Evolutionary conservation across 2,329 filamentous ascomycete species (phyloP).

Genomic region (Beauveria varroae): DNA sequence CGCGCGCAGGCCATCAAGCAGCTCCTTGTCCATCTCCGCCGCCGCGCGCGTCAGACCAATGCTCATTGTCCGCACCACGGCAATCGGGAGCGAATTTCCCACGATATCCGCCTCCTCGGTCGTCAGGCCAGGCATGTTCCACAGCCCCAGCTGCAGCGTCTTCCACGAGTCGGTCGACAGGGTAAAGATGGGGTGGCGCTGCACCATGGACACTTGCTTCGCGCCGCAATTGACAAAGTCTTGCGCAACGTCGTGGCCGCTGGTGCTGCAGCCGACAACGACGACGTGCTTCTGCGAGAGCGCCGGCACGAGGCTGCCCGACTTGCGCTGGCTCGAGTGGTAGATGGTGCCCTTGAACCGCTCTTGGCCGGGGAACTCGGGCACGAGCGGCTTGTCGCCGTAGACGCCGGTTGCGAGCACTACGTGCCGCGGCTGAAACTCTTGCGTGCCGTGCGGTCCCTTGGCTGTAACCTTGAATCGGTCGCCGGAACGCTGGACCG

Average conservation of each 20-base stretch:
- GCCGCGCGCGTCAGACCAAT: conserved; percentile 30
- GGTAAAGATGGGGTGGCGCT: conserved; percentile 43
- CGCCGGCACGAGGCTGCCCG: conserved; percentile 17
- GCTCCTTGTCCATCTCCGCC: conserved; percentile 30
- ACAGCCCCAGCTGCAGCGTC: conserved; percentile 34
- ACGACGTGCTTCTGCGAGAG: conserved; percentile 32
- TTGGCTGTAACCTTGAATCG: conserved; percentile 22
- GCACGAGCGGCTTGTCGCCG: conserved; percentile 29
- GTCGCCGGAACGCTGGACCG: conserved; percentile 24
- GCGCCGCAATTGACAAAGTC: conserved; percentile 42
- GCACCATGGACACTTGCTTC: conserved; percentile 42
- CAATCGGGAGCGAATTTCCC: conserved; percentile 37
- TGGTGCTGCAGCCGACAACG: conserved; percentile 42
- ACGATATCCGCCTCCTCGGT: conserved; percentile 45
- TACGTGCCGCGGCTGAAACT: conserved; percentile 32
- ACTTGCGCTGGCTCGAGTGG: conserved; percentile 34
- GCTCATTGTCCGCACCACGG: conserved; percentile 36
- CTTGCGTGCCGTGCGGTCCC: conserved; percentile 19
- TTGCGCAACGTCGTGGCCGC: conserved; percentile 42
- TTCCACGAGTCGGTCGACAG: conserved; percentile 34
- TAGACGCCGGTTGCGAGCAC: conserved; percentile 40
- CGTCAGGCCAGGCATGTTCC: conserved; percentile 28
- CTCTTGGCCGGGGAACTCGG: conserved; percentile 31
- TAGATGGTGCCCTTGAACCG: conserved; percentile 35
- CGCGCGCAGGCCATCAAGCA: conserved; percentile 39